Evolutionary conservation across 352 stramenopile species (phyloP), one percentile per base, ranked within the genome.

Genomic region (Aphanomyces euteiches): DNA sequence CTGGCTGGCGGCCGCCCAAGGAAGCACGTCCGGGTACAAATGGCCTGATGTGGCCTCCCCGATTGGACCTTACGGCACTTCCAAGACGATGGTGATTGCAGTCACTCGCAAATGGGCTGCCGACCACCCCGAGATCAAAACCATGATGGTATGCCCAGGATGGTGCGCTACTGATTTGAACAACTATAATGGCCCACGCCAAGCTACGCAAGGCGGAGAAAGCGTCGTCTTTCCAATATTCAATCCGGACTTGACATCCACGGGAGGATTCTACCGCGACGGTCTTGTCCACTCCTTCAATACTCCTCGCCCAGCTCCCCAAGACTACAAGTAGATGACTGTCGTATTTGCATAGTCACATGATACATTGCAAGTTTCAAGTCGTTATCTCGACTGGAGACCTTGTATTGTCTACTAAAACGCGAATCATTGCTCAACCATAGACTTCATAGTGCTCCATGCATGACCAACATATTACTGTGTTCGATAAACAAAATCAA

Each of bases 191-290:
- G 56, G 56, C 3, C n/a, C 13, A 28, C 56, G 56, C 19, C 40
- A 34, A n/a, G 34, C 56, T 7, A 63, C 56, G 7, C 56, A 63
- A 63, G 56, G 56, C 10, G 56, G 19, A 17, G 56, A 63, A 7
- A 63, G 56, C 36, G 56, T 63, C 7, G 13, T 63, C 17, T 63
- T 45, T 45, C 56, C 56, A 4, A 19, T 63, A 6, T 63, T 63
- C 19, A 8, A 50, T n/a, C 43, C 43, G 10, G 43, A 63, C 10
- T 2, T 38, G 17, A 63, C 56, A 8, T 15, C 40, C 12, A 63
- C 34, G n/a, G 56, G 56, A 13, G 56, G 56, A n/a, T 63, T 63
- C 7, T 63, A 63, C 56, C 38, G 21, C 12, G 28, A 63, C 56
- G 56, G 56, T 12, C 13, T 40, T n/a, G 43, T 50, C 43, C 43